These are phyloP conservation scores for Phyllosticta capitalensis DNA, from an alignment of 2,329 filamentous ascomycete species.

Conservation along the genomic window DNA sequence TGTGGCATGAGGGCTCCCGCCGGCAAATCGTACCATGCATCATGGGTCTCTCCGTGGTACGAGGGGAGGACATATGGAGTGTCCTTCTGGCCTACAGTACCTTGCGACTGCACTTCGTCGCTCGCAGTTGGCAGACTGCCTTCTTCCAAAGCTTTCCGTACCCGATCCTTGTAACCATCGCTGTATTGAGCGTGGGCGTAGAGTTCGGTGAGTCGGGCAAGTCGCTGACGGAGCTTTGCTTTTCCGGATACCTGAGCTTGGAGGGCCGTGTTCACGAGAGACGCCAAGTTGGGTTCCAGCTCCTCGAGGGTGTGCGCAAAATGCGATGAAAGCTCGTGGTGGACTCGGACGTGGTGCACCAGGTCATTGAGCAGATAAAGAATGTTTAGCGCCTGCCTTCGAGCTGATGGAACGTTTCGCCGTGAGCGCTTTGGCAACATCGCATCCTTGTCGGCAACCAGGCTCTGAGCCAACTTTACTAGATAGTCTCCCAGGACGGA, in stretches of 20 bases:
- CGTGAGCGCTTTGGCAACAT: constrained; percentile 10
- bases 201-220: constrained; percentile 54
- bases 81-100: constrained; percentile 37
- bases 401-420: constrained; percentile 42
- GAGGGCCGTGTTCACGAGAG: constrained; percentile 51
- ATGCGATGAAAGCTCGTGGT: constrained; percentile 25
- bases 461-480: constrained; percentile 55
- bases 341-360: constrained; percentile 40
- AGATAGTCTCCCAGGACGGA: constrained; percentile 67
- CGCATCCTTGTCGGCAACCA: constrained; percentile 22
- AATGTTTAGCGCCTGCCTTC: constrained; percentile 62
- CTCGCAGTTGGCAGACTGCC: constrained; percentile 18
- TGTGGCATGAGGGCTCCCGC: constrained; percentile 73
- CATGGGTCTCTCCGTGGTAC: constrained; percentile 63
- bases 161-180: constrained; percentile 42
- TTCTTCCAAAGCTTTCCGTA: constrained; percentile 50
- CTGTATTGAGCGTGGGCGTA: constrained; percentile 66
- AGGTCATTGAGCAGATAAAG: constrained; percentile 73
- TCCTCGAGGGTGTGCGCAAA: constrained; percentile 36
- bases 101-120: constrained; percentile 22
- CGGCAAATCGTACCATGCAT: constrained; percentile 72
- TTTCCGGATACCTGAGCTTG: constrained; percentile 46
- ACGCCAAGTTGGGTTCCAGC: constrained; percentile 50
- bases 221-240: constrained; percentile 56
- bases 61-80: constrained; percentile 63